phyloP scores from a whole-genome alignment of 1,139 yeast genomes.

The Candida glucosophila region DNA sequence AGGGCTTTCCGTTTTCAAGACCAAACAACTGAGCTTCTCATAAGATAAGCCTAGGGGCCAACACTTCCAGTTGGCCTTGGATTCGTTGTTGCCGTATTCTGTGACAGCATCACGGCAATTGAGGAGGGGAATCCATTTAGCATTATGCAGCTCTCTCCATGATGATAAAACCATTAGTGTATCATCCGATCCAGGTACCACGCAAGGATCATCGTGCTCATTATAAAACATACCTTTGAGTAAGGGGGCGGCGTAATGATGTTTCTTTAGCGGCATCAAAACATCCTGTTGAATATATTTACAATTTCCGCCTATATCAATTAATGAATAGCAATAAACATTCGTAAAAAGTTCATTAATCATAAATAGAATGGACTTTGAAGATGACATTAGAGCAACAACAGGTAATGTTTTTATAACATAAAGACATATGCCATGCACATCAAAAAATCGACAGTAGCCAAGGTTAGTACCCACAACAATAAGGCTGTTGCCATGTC shows the following conservation, averaged over 20 bases:
- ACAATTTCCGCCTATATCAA: slow-evolving; percentile 28
- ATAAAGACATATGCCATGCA: slow-evolving; percentile 33
- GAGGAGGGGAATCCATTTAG: slow-evolving; percentile 84
- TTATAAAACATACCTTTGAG: slow-evolving; percentile 73
- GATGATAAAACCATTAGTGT: slow-evolving; percentile 58
- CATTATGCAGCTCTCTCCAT: slow-evolving; percentile 73
- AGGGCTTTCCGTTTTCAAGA: slow-evolving; percentile 52
- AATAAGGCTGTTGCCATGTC: too few species aligned
- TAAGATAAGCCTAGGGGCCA: slow-evolving; percentile 85
- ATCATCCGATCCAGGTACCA: slow-evolving; percentile 66
- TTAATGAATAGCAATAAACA: slow-evolving; percentile 27
- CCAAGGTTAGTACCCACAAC: slow-evolving; percentile 37
- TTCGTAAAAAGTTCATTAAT: slow-evolving; percentile 22
- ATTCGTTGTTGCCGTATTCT: slow-evolving; percentile 38
- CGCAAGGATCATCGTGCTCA: slow-evolving; percentile 79
- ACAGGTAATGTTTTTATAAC: slow-evolving; percentile 32
- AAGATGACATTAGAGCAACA: slow-evolving; percentile 28
- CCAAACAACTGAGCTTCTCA: slow-evolving; percentile 63
- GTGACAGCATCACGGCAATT: slow-evolving; percentile 54
- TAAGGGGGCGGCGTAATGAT: slow-evolving; percentile 17
- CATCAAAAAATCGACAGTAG: slow-evolving; percentile 31
- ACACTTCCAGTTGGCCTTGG: slow-evolving; percentile 46
- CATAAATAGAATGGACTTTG: slow-evolving; percentile 21
- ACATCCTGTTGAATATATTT: slow-evolving; percentile 34
- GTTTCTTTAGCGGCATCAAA: slow-evolving; percentile 24